Base-by-base conservation (phyloP, 345 rosid species). In the Acer negundo region DNA sequence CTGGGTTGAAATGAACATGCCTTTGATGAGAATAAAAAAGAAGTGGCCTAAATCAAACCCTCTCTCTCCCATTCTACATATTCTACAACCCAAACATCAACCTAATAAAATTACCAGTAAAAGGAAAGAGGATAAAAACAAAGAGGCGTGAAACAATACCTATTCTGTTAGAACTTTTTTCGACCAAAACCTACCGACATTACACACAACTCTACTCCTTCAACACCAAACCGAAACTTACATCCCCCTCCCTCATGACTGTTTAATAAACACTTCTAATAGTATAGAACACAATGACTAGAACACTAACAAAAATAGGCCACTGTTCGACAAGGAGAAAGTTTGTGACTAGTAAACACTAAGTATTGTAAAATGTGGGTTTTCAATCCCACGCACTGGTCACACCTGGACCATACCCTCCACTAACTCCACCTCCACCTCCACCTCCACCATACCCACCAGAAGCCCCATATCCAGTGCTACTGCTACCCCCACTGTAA, bases 361-460 rank as follows among this genome's bases (percentile, higher is more conserved):
- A 65, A 35, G 74, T 31, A 35, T 38, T 26, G 28, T 74, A 69
- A 76, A 70, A 74, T n/a, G 40, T 12, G 69, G 72, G 73, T 47
- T 78, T 78, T 80, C 76, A 91, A 81, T 91, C 97, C 94, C 96
- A 91, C 31, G 96, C 95, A 75, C 97, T 92, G 69, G 89, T 83
- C 76, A 79, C 83, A 56, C 88, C 91, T 46, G 90, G 80, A 61
- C 91, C 87, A 62, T 84, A 81, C 51, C 90, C 86, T 22, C 89
- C 38, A 31, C 38, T 6, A 31, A 5, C 83, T 23, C 80, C 70
- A 5, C 44, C 46, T 3, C 46, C 46, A 9, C 16, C 56, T 3
- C 90, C 86, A n/a, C 89, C 84, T 38, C 81, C 72, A 62, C 89
- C 86, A 23, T 83, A 78, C 1, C 89, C 84, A 22, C 83, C 84